Evolutionary conservation across 495 filamentous ascomycete genomes (phyloP).

Genomic region (Neurospora hispaniola): DNA sequence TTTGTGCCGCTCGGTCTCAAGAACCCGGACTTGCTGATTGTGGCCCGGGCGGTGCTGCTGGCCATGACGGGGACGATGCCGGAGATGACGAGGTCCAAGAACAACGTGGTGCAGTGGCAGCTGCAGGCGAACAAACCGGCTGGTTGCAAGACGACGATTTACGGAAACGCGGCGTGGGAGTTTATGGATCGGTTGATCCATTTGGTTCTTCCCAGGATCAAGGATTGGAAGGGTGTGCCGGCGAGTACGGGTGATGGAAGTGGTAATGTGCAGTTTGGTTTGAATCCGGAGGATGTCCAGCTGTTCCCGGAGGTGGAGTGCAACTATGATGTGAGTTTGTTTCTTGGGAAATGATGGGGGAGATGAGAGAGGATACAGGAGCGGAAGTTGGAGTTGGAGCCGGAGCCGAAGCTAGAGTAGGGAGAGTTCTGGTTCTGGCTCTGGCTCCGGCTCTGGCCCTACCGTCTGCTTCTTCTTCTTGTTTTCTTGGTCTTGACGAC

Average conservation of each 20-base stretch:
- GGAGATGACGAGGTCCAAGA: conserved; percentile 44
- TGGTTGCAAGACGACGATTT: conserved; percentile 57
- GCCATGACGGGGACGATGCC: conserved; percentile 74
- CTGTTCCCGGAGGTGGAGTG: conserved; percentile 88
- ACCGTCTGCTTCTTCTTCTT: neutral
- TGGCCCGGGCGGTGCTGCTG: conserved; percentile 73
- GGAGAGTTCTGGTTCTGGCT: neutral
- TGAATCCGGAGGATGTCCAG: conserved; percentile 58
- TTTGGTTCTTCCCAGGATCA: conserved; percentile 84
- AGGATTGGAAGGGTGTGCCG: conserved; percentile 80
- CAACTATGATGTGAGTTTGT: conserved; percentile 76
- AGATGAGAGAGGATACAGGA: neutral
- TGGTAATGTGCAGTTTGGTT: conserved; percentile 78
- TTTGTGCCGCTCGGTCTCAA: conserved; percentile 53
- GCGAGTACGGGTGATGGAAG: conserved; percentile 70
- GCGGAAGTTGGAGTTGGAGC: neutral
- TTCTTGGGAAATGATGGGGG: neutral
- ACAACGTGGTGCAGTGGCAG: conserved; percentile 57
- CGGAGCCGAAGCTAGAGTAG: neutral
- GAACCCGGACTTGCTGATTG: conserved; percentile 58
- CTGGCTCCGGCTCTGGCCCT: neutral
- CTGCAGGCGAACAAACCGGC: conserved; percentile 45
- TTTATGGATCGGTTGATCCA: conserved; percentile 80
- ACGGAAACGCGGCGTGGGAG: conserved; percentile 72
- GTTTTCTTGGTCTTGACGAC: neutral